Evolutionary conservation across 352 stramenopile genomes (phyloP).

Genomic region (Thalassiosira mediterranea): DNA sequence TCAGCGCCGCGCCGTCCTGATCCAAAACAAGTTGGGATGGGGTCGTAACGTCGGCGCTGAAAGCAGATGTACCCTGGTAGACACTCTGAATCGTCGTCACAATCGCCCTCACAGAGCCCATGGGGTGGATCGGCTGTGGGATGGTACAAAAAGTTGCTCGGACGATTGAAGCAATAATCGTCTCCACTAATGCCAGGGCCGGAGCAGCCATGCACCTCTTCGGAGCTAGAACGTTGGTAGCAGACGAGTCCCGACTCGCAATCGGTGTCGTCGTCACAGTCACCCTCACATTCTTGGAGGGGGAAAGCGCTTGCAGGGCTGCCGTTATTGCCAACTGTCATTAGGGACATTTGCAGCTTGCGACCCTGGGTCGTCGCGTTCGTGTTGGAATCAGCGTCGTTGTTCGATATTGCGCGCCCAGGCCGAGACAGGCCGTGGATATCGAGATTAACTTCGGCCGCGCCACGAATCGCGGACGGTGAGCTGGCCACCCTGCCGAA

Average conservation of each 20-base stretch:
- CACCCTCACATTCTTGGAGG: constrained; percentile 44
- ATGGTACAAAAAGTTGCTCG: background rate
- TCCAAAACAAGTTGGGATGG: background rate
- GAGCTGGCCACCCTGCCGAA: too few species aligned
- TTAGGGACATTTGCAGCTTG: too few species aligned
- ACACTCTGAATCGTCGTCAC: background rate
- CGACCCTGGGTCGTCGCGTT: too few species aligned
- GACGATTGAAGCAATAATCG: background rate
- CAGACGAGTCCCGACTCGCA: constrained; percentile 22
- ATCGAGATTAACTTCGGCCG: too few species aligned
- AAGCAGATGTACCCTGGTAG: background rate
- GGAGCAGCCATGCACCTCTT: background rate
- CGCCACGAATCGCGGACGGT: too few species aligned
- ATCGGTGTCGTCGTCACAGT: constrained; percentile 62
- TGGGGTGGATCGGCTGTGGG: too few species aligned
- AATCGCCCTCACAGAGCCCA: background rate
- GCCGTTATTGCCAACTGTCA: too few species aligned
- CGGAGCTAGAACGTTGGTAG: background rate
- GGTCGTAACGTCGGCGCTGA: background rate
- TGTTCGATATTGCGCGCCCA: too few species aligned
- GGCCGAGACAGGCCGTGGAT: too few species aligned
- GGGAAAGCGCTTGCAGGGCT: background rate
- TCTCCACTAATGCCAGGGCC: background rate
- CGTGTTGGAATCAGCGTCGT: too few species aligned
- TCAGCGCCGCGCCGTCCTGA: background rate